A percentile compares a stretch with the other conserved stretches of the same genome.
phyloP scores from a whole-genome alignment of 2,329 filamentous ascomycete species.

The Colletotrichum sp. region DNA sequence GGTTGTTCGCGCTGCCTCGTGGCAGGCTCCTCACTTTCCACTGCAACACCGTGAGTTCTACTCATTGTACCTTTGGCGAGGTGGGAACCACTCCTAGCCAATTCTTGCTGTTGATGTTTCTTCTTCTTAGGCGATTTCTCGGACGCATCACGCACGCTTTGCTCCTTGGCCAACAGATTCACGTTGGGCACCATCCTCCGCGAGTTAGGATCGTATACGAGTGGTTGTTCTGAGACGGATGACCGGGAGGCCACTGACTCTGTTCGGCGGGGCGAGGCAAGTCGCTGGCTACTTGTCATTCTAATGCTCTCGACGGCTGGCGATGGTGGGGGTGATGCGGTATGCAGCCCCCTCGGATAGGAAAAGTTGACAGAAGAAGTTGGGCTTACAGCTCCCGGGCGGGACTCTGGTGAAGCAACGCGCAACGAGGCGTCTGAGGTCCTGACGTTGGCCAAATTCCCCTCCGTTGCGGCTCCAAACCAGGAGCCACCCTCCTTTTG shows the following conservation, averaged over 20 bases:
- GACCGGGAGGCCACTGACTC: conserved; percentile 28
- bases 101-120: conserved; percentile 36
- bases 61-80: conserved; percentile 59
- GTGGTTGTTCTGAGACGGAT: conserved; percentile 38
- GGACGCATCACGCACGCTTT: conserved; percentile 41
- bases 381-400: conserved; percentile 52
- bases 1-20: conserved; percentile 7
- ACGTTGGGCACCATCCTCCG: conserved; percentile 62
- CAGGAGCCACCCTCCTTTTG: conserved; percentile 51
- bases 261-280: conserved; percentile 27
- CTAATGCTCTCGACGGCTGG: conserved; percentile 25
- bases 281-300: conserved; percentile 25
- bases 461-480: conserved; percentile 51
- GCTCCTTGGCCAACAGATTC: conserved; percentile 48
- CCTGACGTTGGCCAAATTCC: conserved; percentile 50
- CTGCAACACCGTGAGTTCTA: conserved; percentile 52
- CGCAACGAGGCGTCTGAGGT: conserved; percentile 48
- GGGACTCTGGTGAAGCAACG: conserved; percentile 35
- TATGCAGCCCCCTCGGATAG: conserved; percentile 53
- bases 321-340: conserved; percentile 44
- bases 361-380: conserved; percentile 63
- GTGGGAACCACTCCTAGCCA: conserved; percentile 48
- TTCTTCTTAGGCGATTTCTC: conserved; percentile 45
- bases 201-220: conserved; percentile 72
- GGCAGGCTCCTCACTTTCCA: conserved; percentile 33